phyloP scores from a whole-genome alignment of 2,329 filamentous ascomycete species.

The Ophiostoma australiae region DNA sequence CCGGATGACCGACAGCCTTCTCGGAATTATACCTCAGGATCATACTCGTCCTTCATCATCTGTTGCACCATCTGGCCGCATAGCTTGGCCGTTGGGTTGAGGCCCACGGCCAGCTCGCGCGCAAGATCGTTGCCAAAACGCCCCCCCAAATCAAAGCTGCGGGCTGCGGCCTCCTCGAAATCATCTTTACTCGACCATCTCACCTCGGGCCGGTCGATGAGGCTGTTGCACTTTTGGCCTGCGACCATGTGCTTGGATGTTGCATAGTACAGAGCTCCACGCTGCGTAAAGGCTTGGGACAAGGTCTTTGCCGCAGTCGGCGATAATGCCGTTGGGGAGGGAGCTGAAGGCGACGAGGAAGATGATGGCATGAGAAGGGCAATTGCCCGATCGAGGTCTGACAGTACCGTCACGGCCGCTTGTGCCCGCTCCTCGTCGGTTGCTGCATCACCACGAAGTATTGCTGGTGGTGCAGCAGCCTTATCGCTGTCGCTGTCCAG shows the following conservation, averaged over 20 bases:
- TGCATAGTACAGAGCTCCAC: constrained; percentile 59
- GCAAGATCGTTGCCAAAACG: constrained; percentile 62
- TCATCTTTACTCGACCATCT: constrained; percentile 47
- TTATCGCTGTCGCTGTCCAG: neutral
- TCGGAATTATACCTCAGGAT: constrained; percentile 32
- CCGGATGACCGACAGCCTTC: neutral
- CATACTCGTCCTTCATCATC: constrained; percentile 65
- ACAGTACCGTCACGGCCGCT: constrained; percentile 38
- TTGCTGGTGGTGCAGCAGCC: constrained; percentile 14
- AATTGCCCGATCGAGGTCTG: constrained; percentile 56
- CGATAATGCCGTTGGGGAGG: constrained; percentile 55
- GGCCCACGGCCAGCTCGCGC: constrained; percentile 58
- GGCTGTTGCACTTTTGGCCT: neutral
- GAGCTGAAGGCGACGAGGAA: constrained; percentile 32
- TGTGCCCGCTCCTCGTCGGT: constrained; percentile 32
- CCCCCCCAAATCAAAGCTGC: constrained; percentile 60
- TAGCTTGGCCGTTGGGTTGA: constrained; percentile 64
- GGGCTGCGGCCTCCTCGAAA: constrained; percentile 59
- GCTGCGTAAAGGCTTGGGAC: constrained; percentile 66
- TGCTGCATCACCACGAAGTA: constrained; percentile 37
- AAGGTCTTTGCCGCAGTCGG: constrained; percentile 61
- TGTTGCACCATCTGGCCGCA: constrained; percentile 65
- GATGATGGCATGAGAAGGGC: constrained; percentile 51
- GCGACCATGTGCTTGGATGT: constrained; percentile 44
- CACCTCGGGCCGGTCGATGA: constrained; percentile 35